A percentile compares a stretch with the other conserved stretches of the same genome.
Evolutionary conservation across 148 eudicot species (phyloP).

Genomic region (Euryodendron excelsum): DNA sequence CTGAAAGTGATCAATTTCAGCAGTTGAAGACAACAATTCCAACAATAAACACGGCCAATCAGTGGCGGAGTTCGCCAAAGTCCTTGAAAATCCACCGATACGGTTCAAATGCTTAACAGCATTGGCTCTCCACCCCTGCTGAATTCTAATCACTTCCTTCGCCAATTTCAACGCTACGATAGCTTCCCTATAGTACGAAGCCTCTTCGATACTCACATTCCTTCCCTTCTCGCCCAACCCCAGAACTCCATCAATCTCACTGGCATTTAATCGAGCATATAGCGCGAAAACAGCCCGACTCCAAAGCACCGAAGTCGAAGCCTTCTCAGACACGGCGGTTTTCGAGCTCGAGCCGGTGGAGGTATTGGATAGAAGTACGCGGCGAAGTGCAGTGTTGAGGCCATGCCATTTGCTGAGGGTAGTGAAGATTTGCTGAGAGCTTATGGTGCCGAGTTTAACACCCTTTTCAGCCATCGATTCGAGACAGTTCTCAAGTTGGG

Average conservation of each 20-base stretch:
- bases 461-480: conserved; percentile 71
- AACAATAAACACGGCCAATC: conserved; percentile 93
- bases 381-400: conserved; percentile 45
- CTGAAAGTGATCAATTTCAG: conserved; percentile 85
- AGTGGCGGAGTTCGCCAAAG: conserved; percentile 72
- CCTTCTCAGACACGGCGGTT: conserved; percentile 25
- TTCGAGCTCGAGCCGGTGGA: conserved; percentile 19
- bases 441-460: conserved; percentile 60
- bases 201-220: conserved; percentile 56
- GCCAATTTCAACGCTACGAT: conserved; percentile 72
- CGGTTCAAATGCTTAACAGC: conserved; percentile 68
- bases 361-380: conserved; percentile 28
- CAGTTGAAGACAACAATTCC: conserved; percentile 79
- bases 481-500: conserved; percentile 64
- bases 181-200: conserved; percentile 65
- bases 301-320: conserved; percentile 60
- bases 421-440: conserved; percentile 71
- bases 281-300: conserved; percentile 61
- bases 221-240: conserved; percentile 38
- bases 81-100: conserved; percentile 72
- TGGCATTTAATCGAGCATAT: conserved; percentile 42
- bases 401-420: conserved; percentile 80
- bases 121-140: conserved; percentile 70
- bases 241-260: conserved; percentile 48
- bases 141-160: conserved; percentile 73